Evolutionary conservation across 352 stramenopile genomes (phyloP).

Genomic region (Pythium diclinum): DNA sequence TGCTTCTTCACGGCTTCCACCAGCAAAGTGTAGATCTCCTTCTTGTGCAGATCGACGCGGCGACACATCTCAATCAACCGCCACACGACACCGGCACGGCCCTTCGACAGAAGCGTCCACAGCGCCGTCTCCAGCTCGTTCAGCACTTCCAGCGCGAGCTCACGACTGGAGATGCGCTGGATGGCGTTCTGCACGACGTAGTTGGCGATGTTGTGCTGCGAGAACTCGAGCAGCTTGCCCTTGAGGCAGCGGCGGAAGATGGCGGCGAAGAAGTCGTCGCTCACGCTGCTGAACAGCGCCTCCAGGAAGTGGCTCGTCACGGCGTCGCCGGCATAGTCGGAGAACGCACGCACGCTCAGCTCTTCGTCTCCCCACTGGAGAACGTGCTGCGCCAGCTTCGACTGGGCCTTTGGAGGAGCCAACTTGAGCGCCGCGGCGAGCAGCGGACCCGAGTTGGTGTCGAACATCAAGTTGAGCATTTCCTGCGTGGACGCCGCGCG

Average conservation of each 20-base stretch:
- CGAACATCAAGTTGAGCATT: constrained; percentile 63
- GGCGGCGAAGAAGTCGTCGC: constrained; percentile 64
- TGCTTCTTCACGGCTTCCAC: constrained; percentile 68
- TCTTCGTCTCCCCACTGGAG: constrained; percentile 71
- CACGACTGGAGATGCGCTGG: constrained; percentile 40
- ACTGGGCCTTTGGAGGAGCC: constrained; percentile 41
- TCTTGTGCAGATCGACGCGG: constrained; percentile 48
- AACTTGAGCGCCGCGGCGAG: constrained; percentile 63
- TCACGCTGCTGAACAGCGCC: constrained; percentile 50
- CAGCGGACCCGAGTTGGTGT: constrained; percentile 71
- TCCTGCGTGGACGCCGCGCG: constrained; percentile 36
- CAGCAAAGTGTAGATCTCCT: constrained; percentile 50
- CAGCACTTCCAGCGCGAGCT: constrained; percentile 49
- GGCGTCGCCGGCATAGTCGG: constrained; percentile 62
- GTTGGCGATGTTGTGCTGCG: constrained; percentile 72
- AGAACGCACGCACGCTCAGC: constrained; percentile 47
- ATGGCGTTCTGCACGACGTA: constrained; percentile 82
- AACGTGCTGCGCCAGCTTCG: constrained; percentile 57
- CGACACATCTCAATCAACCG: constrained; percentile 73
- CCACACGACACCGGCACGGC: constrained; percentile 72
- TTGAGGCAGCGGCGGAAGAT: constrained; percentile 65
- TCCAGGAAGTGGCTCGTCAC: constrained; percentile 81
- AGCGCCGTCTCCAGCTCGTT: constrained; percentile 53
- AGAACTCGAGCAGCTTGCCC: constrained; percentile 63
- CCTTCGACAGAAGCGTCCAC: constrained; percentile 74